Percentiles rank a stretch among this genome's conserved stretches.
These are phyloP conservation scores for Cryptosporidium muris DNA, from an alignment of 169 alveolate genomes.

Conservation along the genomic window DNA sequence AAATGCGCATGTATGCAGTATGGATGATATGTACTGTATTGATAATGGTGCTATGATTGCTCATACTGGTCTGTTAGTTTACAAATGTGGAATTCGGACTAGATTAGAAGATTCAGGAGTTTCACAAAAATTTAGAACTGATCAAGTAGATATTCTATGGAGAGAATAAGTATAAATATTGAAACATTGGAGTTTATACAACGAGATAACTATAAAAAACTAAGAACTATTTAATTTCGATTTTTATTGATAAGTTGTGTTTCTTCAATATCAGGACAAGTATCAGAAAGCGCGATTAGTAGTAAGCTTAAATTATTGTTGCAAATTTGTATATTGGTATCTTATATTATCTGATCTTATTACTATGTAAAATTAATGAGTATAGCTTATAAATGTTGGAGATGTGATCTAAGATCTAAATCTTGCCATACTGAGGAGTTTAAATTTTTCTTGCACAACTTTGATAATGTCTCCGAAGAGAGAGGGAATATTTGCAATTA, in stretches of 20 bases:
- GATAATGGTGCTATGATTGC: conserved; percentile 99
- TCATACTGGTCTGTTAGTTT: conserved; percentile 90
- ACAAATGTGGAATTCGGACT: conserved; percentile 77
- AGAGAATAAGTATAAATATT: conserved; percentile 72
- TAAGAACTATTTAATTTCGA: too few species aligned
- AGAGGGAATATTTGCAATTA: not conserved
- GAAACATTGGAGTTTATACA: not conserved
- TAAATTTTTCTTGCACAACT: not conserved
- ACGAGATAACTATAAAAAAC: not conserved
- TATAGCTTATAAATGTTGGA: conserved; percentile 16
- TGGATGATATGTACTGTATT: conserved; percentile 98
- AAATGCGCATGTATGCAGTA: conserved; percentile 95
- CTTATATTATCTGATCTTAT: too few species aligned
- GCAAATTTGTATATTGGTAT: too few species aligned
- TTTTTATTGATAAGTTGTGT: too few species aligned
- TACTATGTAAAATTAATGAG: not conserved
- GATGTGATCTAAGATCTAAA: conserved; percentile 7
- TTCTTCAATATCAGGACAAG: too few species aligned
- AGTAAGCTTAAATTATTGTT: too few species aligned
- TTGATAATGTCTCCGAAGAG: not conserved
- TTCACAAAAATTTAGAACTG: conserved; percentile 93
- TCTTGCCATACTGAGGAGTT: not conserved
- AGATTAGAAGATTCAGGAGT: conserved; percentile 82
- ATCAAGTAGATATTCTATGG: conserved; percentile 92
- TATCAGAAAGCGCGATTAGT: too few species aligned